A percentile compares a stretch with the other conserved stretches of the same genome.
Evolutionary conservation across 805 yeast species (phyloP).

Genomic region (Candida ovalis): DNA sequence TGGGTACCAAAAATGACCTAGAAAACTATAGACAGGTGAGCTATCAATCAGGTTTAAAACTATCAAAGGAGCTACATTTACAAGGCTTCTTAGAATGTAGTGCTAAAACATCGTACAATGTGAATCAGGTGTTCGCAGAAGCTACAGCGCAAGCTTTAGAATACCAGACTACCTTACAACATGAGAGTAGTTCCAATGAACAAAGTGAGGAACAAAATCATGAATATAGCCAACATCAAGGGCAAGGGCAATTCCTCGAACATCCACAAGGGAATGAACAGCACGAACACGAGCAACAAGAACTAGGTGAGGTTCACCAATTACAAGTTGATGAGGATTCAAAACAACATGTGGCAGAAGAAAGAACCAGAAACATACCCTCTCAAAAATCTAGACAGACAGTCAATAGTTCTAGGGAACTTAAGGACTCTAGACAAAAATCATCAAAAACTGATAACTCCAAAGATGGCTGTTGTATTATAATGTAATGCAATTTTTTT

Average conservation of each 20-base stretch:
- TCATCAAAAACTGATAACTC: neutral
- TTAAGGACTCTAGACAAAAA: neutral
- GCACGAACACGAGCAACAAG: too few relatives aligned
- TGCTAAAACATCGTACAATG: slow-evolving; percentile 72
- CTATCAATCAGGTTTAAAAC: slow-evolving; percentile 30
- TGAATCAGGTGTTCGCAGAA: slow-evolving; percentile 68
- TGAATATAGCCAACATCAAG: neutral
- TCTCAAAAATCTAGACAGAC: neutral
- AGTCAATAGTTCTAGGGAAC: neutral
- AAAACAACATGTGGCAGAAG: neutral
- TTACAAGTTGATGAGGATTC: neutral
- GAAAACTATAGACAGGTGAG: slow-evolving; percentile 74
- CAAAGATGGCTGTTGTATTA: neutral
- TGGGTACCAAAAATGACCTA: slow-evolving; percentile 76
- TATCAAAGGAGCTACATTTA: slow-evolving; percentile 23
- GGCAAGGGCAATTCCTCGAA: neutral
- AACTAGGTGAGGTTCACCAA: neutral
- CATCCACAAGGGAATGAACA: too few relatives aligned
- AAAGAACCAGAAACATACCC: neutral
- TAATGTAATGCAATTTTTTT: neutral
- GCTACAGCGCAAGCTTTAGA: slow-evolving; percentile 6
- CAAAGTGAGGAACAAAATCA: neutral
- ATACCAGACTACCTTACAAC: neutral
- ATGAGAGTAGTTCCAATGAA: neutral
- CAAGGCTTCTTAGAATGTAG: slow-evolving; percentile 65